Conservation (phyloP, 2,329 filamentous ascomycete species). For the Beauveria australis region DNA sequence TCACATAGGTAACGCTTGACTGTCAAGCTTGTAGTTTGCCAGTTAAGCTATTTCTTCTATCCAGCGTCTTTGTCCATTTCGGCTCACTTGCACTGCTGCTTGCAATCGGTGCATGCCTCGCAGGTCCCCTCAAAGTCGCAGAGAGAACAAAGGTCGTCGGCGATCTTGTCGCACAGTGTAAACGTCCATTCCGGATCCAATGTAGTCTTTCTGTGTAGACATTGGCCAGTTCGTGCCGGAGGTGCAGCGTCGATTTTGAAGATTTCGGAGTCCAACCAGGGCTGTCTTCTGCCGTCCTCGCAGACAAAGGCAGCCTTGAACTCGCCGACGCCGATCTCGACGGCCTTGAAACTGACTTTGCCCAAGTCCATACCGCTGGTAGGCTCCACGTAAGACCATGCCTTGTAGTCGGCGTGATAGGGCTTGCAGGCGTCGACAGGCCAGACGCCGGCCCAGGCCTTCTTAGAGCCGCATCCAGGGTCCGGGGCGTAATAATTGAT, state of each 20-base stretch:
- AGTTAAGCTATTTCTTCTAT: too few relatives aligned
- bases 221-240: not conserved
- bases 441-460: too few relatives aligned
- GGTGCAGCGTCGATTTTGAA: not conserved
- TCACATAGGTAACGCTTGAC: too few relatives aligned
- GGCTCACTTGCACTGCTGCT: too few relatives aligned
- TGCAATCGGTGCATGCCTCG: fast-evolving
- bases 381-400: not conserved
- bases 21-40: too few relatives aligned
- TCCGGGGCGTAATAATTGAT: too few relatives aligned
- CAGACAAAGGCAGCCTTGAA: not conserved
- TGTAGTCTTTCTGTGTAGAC: not conserved
- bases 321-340: not conserved
- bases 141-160: too few relatives aligned
- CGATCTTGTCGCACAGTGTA: not conserved
- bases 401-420: too few relatives aligned
- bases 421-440: too few relatives aligned
- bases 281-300: not conserved
- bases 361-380: not conserved
- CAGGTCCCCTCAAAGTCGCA: too few relatives aligned
- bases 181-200: not conserved
- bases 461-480: too few relatives aligned
- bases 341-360: not conserved
- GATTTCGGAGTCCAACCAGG: not conserved
- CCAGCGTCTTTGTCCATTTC: too few relatives aligned